Evolutionary conservation across 1,284 basidiomycete genomes (phyloP).

Genomic region (Moesziomyces sp.): DNA sequence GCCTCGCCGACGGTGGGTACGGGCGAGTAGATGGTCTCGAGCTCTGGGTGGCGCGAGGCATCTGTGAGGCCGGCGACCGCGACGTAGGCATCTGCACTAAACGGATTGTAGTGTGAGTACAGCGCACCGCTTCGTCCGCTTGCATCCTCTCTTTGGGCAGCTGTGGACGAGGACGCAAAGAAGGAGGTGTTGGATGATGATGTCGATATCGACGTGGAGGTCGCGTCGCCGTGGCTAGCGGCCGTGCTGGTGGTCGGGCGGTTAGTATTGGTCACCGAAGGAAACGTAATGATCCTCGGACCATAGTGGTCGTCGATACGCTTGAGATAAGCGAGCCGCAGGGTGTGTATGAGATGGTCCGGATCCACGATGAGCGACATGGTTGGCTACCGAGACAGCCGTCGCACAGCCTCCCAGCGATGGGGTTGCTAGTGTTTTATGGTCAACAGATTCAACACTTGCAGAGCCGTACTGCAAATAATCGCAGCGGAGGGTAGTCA

Average conservation of each 20-base stretch:
- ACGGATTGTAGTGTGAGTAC: constrained; percentile 10
- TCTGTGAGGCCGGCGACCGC: constrained; percentile 47
- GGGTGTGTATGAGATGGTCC: constrained; percentile 54
- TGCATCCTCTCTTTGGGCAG: constrained; percentile 4
- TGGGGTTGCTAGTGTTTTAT: no score
- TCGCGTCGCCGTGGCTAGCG: neutral
- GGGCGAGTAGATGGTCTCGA: constrained; percentile 51
- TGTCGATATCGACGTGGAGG: constrained; percentile 8
- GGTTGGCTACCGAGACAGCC: neutral
- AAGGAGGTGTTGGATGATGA: constrained; percentile 27
- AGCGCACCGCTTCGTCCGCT: constrained; percentile 1
- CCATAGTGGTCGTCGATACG: constrained; percentile 60
- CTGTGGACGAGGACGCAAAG: constrained; percentile 20
- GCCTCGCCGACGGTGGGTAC: constrained; percentile 24
- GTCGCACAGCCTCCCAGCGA: constrained; percentile 1
- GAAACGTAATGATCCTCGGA: constrained; percentile 55
- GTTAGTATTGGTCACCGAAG: constrained; percentile 13
- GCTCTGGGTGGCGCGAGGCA: constrained; percentile 45
- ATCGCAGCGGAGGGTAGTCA: no score
- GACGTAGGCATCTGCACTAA: constrained; percentile 46
- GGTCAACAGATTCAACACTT: no score
- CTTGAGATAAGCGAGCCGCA: constrained; percentile 57
- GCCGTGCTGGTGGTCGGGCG: constrained; percentile 4
- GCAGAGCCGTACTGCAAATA: no score
- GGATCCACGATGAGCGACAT: constrained; percentile 54